Evolutionary conservation across 2,329 filamentous ascomycete species (phyloP).

Genomic region (Fusarium sp.): DNA sequence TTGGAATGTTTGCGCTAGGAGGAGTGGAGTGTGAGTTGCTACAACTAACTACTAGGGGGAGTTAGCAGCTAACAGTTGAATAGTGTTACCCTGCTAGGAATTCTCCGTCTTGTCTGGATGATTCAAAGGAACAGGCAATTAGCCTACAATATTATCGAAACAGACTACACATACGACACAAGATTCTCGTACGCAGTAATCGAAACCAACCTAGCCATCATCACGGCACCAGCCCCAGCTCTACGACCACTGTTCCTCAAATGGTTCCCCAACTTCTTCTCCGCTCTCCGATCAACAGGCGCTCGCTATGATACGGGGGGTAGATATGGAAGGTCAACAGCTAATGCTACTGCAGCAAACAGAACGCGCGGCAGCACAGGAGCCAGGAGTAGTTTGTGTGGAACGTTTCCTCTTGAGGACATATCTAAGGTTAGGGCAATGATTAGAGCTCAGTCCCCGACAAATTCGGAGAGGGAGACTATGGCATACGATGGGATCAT

Average conservation of each 20-base stretch:
- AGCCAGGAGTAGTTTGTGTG: constrained; percentile 12
- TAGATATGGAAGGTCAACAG: constrained; percentile 17
- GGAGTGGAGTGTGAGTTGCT: constrained; percentile 46
- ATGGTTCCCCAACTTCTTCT: constrained; percentile 49
- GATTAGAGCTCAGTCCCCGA: constrained; percentile 47
- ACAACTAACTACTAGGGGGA: neutral
- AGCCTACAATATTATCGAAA: constrained; percentile 1
- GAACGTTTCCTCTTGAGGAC: constrained; percentile 41
- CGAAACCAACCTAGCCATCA: constrained; percentile 51
- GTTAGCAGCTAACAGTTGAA: neutral
- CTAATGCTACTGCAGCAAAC: constrained; percentile 4
- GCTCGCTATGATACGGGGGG: constrained; percentile 24
- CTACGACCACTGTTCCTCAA: constrained; percentile 48
- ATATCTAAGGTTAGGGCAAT: constrained; percentile 46
- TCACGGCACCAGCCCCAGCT: constrained; percentile 50
- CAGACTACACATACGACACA: constrained; percentile 45
- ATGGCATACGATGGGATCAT: constrained; percentile 53
- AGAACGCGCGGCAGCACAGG: constrained; percentile 13
- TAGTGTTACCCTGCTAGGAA: constrained; percentile 48
- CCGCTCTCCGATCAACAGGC: constrained; percentile 25
- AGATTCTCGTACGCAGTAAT: constrained; percentile 48
- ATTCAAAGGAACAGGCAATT: constrained; percentile 36
- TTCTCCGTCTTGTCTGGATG: constrained; percentile 46
- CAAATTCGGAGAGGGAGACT: constrained; percentile 51
- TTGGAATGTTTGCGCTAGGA: constrained; percentile 53